Conservation (phyloP, 768 basidiomycete species). For the Calocybe cyanea region DNA sequence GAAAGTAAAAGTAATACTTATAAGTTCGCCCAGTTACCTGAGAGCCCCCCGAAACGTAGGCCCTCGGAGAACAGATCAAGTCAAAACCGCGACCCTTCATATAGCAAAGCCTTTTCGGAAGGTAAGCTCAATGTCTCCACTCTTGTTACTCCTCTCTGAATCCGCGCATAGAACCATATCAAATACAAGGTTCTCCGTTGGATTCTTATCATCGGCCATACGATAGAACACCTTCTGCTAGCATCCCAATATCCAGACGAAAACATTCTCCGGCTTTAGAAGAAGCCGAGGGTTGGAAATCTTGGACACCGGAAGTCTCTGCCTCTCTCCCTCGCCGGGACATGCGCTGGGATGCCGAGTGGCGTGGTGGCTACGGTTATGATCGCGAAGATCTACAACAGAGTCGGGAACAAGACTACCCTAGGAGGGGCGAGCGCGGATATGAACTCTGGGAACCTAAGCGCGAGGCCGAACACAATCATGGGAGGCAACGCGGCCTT, state of each 20-base stretch:
- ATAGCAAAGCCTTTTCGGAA: constrained; percentile 13
- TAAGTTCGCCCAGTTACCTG: constrained; percentile 16
- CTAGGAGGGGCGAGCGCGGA: constrained; percentile 7
- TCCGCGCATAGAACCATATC: constrained; percentile 6
- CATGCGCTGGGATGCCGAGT: constrained; percentile 10
- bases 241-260: constrained; percentile 16
- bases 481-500: constrained; percentile 7
- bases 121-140: constrained; percentile 3
- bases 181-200: constrained; percentile 6
- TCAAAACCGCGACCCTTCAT: constrained; percentile 16
- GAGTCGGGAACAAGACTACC: constrained; percentile 10
- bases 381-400: constrained; percentile 6
- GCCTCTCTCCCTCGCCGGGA: constrained; percentile 8
- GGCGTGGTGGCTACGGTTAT: constrained; percentile 8
- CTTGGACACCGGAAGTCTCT: constrained; percentile 9
- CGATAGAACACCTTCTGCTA: constrained; percentile 13
- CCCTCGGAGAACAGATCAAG: constrained; percentile 12
- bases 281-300: constrained; percentile 14
- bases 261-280: constrained; percentile 12
- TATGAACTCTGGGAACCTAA: constrained; percentile 9
- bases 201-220: constrained; percentile 13
- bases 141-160: background rate
- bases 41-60: constrained; percentile 17
- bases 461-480: constrained; percentile 1
- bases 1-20: constrained; percentile 17